phyloP scores from a whole-genome alignment of 2,329 filamentous ascomycete genomes.

The Ceratocystis cacaofunesta region DNA sequence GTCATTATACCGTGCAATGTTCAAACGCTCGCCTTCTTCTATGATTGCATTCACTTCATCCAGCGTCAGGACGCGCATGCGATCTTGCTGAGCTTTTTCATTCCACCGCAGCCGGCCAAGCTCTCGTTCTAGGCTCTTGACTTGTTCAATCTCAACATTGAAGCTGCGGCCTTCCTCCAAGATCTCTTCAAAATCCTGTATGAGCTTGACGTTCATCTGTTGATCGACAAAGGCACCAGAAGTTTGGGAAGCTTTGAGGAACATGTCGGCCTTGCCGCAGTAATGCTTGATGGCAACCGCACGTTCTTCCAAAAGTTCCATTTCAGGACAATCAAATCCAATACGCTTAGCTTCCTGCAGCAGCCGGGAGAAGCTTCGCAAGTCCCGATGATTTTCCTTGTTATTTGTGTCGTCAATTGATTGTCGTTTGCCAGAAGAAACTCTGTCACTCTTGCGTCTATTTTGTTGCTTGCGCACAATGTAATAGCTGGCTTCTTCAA shows the following conservation, averaged over 20 bases:
- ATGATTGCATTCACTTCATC: constrained; percentile 69
- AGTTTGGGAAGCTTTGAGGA: constrained; percentile 38
- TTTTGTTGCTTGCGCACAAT: constrained; percentile 96
- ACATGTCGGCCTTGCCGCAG: constrained; percentile 56
- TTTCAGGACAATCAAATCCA: constrained; percentile 87
- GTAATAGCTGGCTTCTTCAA: constrained; percentile 91
- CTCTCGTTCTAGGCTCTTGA: constrained; percentile 65
- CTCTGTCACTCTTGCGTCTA: constrained; percentile 84
- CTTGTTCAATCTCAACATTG: constrained; percentile 80
- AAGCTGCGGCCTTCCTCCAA: constrained; percentile 81
- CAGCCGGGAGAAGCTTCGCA: constrained; percentile 76
- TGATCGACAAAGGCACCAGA: constrained; percentile 8
- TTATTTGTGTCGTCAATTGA: constrained; percentile 66
- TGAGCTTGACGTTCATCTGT: constrained; percentile 43
- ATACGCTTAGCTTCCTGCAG: constrained; percentile 71
- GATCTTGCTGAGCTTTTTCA: constrained; percentile 53
- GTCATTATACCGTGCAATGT: constrained; percentile 66
- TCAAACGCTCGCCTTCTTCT: constrained; percentile 58
- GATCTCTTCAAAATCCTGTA: constrained; percentile 71
- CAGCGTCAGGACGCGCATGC: constrained; percentile 53
- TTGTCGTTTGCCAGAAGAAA: constrained; percentile 59
- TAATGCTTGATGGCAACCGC: constrained; percentile 74
- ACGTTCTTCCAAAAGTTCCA: constrained; percentile 69
- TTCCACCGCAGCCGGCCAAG: constrained; percentile 84
- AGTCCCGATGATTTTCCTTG: constrained; percentile 71